Percentiles rank a stretch among this genome's conserved stretches.
These are phyloP conservation scores for Neurospora sp. DNA, from an alignment of 495 filamentous ascomycete species.

Conservation along the genomic window DNA sequence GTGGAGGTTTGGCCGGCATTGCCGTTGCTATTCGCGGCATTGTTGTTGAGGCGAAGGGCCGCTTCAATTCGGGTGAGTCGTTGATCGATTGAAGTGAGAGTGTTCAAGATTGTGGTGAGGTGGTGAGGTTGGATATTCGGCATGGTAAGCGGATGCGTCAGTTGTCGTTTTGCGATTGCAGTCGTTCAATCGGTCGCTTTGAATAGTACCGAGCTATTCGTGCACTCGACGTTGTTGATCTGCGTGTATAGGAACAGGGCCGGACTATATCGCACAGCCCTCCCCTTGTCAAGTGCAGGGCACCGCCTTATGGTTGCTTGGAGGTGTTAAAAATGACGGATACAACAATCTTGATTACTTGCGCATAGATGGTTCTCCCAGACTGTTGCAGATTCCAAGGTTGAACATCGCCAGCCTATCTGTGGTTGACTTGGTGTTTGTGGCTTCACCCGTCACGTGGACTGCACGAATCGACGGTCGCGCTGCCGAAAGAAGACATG, in stretches of 20 bases:
- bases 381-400: background rate
- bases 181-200: background rate
- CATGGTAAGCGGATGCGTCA: background rate
- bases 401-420: background rate
- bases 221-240: background rate
- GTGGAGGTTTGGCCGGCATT: background rate
- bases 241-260: background rate
- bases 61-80: conserved; percentile 24
- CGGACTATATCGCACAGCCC: background rate
- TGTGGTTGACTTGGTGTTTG: background rate
- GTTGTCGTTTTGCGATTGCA: background rate
- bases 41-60: conserved; percentile 5
- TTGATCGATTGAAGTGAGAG: conserved; percentile 24
- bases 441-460: background rate
- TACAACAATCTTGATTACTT: background rate
- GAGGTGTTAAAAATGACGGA: background rate
- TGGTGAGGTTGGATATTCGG: conserved; percentile 10
- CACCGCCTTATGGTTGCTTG: background rate
- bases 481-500: background rate
- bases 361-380: background rate
- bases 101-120: conserved; percentile 16
- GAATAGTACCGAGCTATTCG: background rate
- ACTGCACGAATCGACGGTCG: background rate
- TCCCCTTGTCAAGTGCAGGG: background rate
- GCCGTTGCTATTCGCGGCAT: background rate